Evolutionary conservation across 2,329 filamentous ascomycete species (phyloP).

Genomic region (Fonsecaea nubica): DNA sequence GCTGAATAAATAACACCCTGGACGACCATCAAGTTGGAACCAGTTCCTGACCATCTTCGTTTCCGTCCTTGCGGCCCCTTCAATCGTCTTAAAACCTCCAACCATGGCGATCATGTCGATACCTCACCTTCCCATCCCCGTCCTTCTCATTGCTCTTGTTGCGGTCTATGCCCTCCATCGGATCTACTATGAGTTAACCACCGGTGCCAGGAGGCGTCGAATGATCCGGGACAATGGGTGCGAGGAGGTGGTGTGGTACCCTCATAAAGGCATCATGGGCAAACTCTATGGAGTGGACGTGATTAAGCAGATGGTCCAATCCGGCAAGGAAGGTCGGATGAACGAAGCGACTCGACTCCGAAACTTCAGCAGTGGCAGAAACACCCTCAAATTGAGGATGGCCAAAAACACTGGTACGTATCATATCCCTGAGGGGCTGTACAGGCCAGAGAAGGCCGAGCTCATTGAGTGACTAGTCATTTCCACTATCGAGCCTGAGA

Average conservation of each 20-base stretch:
- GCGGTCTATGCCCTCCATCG: slow-evolving; percentile 25
- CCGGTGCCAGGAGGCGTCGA: slow-evolving; percentile 31
- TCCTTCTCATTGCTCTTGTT: slow-evolving; percentile 25
- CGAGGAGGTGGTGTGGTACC: slow-evolving; percentile 53
- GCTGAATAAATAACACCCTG: not conserved
- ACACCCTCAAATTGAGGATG: slow-evolving; percentile 27
- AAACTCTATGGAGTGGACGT: slow-evolving; percentile 36
- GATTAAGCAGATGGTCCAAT: slow-evolving; percentile 32
- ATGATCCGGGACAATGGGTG: slow-evolving; percentile 52
- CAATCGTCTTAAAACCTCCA: not conserved
- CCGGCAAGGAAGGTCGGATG: slow-evolving; percentile 32
- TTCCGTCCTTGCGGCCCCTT: not conserved
- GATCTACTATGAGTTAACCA: slow-evolving; percentile 36
- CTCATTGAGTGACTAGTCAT: slow-evolving; percentile 31
- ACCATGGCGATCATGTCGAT: slow-evolving; percentile 29
- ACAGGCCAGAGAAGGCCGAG: not conserved
- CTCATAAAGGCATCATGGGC: slow-evolving; percentile 53
- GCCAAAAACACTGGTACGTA: slow-evolving; percentile 14
- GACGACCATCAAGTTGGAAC: no score
- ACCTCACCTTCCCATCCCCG: slow-evolving; percentile 22
- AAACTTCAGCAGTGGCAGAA: slow-evolving; percentile 31
- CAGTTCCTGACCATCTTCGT: not conserved
- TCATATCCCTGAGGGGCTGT: not conserved
- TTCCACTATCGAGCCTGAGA: slow-evolving; percentile 54
- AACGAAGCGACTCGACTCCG: slow-evolving; percentile 30